Evolutionary conservation across 75 land plant species (phyloP), one percentile per base, ranked within the genome.

Genomic region (Picea glauca): DNA sequence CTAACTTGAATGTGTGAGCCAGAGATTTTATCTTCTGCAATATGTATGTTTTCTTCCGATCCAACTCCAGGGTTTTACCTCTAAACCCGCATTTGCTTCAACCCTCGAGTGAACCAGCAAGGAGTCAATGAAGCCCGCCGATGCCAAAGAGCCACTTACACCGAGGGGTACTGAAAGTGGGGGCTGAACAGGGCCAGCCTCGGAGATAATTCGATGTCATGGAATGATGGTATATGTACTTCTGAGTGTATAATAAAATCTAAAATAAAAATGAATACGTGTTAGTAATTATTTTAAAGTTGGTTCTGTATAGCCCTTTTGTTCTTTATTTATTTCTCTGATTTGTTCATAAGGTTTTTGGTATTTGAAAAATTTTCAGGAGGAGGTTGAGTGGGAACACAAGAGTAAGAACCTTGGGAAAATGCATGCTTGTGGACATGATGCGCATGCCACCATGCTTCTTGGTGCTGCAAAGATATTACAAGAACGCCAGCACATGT

Each of bases 381-480:
- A 93, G 61, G 61, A 14, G 35, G 90, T 92, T 15, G 92, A 92
- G 56, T 90, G 92, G 92, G 91, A 90, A 64, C 90, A 92, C 75
- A 90, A 84, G 83, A 93, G 96, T 76, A 89, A 87, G 72, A 77
- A 82, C 62, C 66, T 82, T 12, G 96, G 96, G 1, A 92, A 92
- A 78, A 93, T 93, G 96, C 96, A 93, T 76, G 94, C 89, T 33
- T 93, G 96, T 80, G 96, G 96, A 26, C 96, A 93, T 74, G 96
- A 93, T 86, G 96, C 90, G 11, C 96, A 93, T 83, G 92, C 88
- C 15, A 83, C 96, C 14, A 93, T 93, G 89, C 95, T 92, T 38
- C 83, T 92, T 30, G 94, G 95, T 33, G 96, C 96, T 76, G 96
- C 95, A 74, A 87, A 78, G 82, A 83, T 94, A 18, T 89, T 94